Conservation (phyloP, 1,139 yeast species). For the Yamadazyma triangularis region DNA sequence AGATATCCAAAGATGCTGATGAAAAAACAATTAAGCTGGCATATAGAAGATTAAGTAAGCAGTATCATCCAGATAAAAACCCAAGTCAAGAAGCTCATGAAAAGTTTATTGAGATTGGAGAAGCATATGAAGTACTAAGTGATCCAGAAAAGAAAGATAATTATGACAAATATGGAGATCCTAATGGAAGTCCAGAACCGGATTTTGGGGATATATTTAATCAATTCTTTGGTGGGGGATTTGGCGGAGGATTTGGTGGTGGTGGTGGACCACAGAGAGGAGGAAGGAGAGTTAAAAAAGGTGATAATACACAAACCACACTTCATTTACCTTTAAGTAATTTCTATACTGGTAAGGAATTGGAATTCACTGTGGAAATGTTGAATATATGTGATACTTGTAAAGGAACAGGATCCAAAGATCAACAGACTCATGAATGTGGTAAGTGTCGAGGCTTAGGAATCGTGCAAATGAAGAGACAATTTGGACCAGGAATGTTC, state of each 20-base stretch:
- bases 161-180: conserved; percentile 82
- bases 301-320: conserved; percentile 58
- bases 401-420: conserved; percentile 80
- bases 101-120: conserved; percentile 85
- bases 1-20: conserved; percentile 61
- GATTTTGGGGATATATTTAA: conserved; percentile 69
- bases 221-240: conserved; percentile 69
- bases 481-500: conserved; percentile 85
- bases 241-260: conserved; percentile 39
- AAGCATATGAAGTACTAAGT: conserved; percentile 84
- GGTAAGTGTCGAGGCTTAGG: conserved; percentile 73
- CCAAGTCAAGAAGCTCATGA: conserved; percentile 78
- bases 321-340: conserved; percentile 58
- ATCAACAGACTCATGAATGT: conserved; percentile 66
- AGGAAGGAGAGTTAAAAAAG: conserved; percentile 44
- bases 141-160: conserved; percentile 67
- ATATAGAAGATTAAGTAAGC: conserved; percentile 76
- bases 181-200: conserved; percentile 51
- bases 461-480: conserved; percentile 58
- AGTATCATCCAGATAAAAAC: conserved; percentile 94
- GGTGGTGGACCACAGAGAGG: conserved; percentile 37
- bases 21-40: conserved; percentile 86
- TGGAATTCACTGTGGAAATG: conserved; percentile 63
- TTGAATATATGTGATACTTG: conserved; percentile 74
- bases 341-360: conserved; percentile 62